Evolutionary conservation across 352 stramenopile genomes (phyloP).

Genomic region (Phytophthora aleatoria): DNA sequence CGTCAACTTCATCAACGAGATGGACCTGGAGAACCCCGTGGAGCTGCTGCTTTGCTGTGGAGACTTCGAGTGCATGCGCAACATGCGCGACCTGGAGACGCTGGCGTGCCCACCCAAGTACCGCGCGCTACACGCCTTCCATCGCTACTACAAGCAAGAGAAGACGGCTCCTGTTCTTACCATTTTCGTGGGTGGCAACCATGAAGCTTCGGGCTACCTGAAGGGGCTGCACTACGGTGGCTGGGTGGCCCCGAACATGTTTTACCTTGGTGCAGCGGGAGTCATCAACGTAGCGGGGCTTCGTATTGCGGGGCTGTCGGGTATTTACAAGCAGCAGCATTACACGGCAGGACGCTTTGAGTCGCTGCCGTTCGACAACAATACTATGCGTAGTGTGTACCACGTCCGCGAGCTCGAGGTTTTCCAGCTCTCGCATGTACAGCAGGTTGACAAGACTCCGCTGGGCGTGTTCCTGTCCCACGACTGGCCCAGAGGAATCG

Average conservation of each 20-base stretch:
- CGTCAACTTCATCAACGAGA: constrained; percentile 91
- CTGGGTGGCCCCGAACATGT: constrained; percentile 99
- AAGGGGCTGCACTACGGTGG: constrained; percentile 98
- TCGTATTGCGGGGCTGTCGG: constrained; percentile 96
- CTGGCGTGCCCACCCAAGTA: constrained; percentile 97
- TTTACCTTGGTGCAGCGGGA: constrained; percentile 96
- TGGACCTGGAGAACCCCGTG: constrained; percentile 77
- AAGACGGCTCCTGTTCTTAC: constrained; percentile 94
- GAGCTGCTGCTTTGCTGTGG: constrained; percentile 98
- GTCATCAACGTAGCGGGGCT: constrained; percentile 93
- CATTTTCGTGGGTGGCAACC: constrained; percentile 98
- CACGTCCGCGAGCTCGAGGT: constrained; percentile 95
- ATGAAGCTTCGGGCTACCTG: constrained; percentile 97
- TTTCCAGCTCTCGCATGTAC: constrained; percentile 89
- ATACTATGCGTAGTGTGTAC: constrained; percentile 94
- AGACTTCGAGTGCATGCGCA: constrained; percentile 99
- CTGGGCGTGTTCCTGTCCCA: constrained; percentile 96
- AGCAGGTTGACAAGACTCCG: constrained; percentile 43
- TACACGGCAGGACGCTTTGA: constrained; percentile 93
- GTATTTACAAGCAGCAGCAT: constrained; percentile 97
- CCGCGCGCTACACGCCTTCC: constrained; percentile 91
- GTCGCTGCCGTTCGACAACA: constrained; percentile 65
- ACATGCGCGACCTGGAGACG: constrained; percentile 93
- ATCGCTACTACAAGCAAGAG: constrained; percentile 95
- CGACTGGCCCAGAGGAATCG: constrained; percentile 98